These are phyloP conservation scores for Fusarium buxicola DNA, from an alignment of 2,329 filamentous ascomycete species.

Conservation along the genomic window DNA sequence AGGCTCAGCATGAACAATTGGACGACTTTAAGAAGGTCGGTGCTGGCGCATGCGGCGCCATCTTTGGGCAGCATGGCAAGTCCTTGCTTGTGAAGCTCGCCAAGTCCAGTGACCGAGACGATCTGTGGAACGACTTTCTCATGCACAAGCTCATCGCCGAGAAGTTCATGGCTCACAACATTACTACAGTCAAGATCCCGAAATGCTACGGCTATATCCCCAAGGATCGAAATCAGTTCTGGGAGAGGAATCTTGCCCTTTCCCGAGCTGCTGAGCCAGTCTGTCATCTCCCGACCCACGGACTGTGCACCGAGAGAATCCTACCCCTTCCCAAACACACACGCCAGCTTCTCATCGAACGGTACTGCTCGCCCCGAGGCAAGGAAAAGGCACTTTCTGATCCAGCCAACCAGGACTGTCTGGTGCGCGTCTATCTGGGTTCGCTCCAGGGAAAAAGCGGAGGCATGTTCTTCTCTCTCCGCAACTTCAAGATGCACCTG, in stretches of 20 bases:
- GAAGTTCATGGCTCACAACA: conserved; percentile 6
- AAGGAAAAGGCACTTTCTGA: conserved; percentile 17
- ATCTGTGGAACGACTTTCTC: conserved; percentile 31
- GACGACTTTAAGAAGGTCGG: conserved; percentile 34
- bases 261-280: too few species aligned
- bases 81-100: conserved; percentile 30
- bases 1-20: background rate
- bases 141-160: conserved; percentile 15
- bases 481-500: conserved; percentile 50
- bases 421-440: conserved; percentile 40
- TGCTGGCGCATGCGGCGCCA: conserved; percentile 38
- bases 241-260: too few species aligned
- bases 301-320: too few species aligned
- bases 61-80: conserved; percentile 25
- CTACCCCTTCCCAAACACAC: conserved; percentile 38
- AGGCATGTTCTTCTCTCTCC: conserved; percentile 42
- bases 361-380: conserved; percentile 25
- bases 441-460: background rate
- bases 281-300: too few species aligned
- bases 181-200: conserved; percentile 20
- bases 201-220: conserved; percentile 11
- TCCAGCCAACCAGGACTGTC: conserved; percentile 38
- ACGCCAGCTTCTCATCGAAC: conserved; percentile 36
- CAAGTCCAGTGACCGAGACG: conserved; percentile 15
- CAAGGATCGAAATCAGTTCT: background rate